Percentiles rank a stretch among this genome's conserved stretches.
phyloP scores from a whole-genome alignment of 2,329 filamentous ascomycete species.

The Talaromyces sp. region DNA sequence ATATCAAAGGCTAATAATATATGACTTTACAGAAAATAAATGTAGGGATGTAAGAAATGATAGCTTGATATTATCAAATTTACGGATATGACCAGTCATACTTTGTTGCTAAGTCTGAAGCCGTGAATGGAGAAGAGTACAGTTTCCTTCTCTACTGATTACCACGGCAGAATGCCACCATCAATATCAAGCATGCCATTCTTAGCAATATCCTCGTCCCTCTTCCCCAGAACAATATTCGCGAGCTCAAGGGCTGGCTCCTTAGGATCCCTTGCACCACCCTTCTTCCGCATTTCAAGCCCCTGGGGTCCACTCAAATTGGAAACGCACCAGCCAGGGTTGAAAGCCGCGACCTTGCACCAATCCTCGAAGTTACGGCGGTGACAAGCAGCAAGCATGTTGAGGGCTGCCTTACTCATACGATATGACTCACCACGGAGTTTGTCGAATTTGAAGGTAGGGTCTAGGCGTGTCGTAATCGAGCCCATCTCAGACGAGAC shows the following conservation, averaged over 20 bases:
- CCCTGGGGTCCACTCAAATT: conserved; percentile 1
- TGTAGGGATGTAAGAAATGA: not conserved
- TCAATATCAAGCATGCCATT: not conserved
- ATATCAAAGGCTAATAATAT: too few relatives aligned
- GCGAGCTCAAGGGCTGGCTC: not conserved
- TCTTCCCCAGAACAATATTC: not conserved
- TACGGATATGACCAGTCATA: not conserved
- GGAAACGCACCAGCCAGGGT: conserved; percentile 1
- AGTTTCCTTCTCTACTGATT: too few relatives aligned
- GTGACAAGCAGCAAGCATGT: not conserved
- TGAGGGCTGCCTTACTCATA: not conserved
- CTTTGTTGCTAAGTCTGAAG: not conserved
- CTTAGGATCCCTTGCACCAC: not conserved
- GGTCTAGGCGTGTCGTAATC: not conserved
- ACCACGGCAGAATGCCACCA: not conserved
- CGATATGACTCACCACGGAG: not conserved
- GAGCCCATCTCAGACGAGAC: not conserved
- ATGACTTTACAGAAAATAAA: not conserved
- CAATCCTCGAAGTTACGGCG: not conserved
- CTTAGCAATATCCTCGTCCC: not conserved
- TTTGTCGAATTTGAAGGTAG: not conserved
- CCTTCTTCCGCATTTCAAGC: not conserved
- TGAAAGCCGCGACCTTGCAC: not conserved
- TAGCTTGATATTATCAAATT: not conserved
- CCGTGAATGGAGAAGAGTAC: not conserved